Conservation (phyloP, 176 grass and related monocot species). For the Musa schizocarpa region DNA sequence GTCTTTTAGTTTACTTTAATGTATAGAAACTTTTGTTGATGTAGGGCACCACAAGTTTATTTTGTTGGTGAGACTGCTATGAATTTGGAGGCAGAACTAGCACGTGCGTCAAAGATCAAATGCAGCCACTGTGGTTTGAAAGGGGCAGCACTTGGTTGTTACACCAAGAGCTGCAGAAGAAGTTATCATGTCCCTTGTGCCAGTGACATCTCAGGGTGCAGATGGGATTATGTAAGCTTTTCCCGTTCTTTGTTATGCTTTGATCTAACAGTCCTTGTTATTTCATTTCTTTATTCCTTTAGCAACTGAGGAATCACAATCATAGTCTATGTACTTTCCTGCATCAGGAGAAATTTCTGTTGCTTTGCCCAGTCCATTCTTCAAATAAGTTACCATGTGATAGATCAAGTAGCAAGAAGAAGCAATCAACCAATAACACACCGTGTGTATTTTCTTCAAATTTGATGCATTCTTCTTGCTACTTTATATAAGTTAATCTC, state of each 20-base stretch:
- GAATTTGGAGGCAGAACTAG: conserved; percentile 68
- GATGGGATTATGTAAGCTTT: conserved; percentile 60
- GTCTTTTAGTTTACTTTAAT: neutral
- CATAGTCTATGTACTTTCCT: neutral
- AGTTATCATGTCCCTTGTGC: conserved; percentile 95
- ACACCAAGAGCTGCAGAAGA: conserved; percentile 76
- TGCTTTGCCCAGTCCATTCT: conserved; percentile 74
- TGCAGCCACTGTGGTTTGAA: conserved; percentile 79
- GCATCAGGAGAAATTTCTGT: conserved; percentile 68
- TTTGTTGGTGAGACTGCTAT: conserved; percentile 62
- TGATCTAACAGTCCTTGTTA: no score
- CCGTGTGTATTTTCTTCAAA: conserved; percentile 28
- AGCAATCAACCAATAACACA: conserved; percentile 24
- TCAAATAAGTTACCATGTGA: conserved; percentile 82
- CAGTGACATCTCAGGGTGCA: conserved; percentile 46
- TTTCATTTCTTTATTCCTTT: conserved; percentile 1
- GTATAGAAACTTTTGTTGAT: neutral
- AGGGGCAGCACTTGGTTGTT: conserved; percentile 90
- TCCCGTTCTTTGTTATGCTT: neutral
- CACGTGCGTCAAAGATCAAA: conserved; percentile 83
- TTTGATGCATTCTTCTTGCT: conserved; percentile 1
- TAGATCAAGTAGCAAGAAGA: conserved; percentile 45
- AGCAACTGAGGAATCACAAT: neutral
- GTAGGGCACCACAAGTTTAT: conserved; percentile 87
- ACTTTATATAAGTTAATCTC: conserved; percentile 9